A percentile compares a stretch with the other conserved stretches of the same genome.
These are phyloP conservation scores for Exserohilum turcica DNA, from an alignment of 2,329 filamentous ascomycete genomes.

Conservation along the genomic window DNA sequence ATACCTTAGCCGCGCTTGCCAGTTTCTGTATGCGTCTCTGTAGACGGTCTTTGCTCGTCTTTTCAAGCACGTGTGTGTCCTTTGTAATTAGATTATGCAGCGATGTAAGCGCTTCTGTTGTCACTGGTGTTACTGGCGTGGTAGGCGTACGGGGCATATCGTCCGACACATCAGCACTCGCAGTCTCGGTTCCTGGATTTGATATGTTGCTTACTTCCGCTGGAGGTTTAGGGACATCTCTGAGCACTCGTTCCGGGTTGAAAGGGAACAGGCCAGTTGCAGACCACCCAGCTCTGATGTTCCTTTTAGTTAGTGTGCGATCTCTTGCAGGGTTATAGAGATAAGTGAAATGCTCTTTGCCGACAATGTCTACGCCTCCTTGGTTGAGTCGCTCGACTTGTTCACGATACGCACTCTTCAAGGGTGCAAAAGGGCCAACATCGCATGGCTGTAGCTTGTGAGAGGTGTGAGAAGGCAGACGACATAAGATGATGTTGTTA, in stretches of 20 bases:
- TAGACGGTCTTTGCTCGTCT: neutral
- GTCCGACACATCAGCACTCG: neutral
- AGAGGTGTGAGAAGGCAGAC: too few relatives aligned
- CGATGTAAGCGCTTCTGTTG: conserved; percentile 19
- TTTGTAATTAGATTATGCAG: conserved; percentile 22
- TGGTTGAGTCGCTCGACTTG: neutral
- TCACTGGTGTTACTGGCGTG: conserved; percentile 13
- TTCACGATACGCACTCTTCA: too few relatives aligned
- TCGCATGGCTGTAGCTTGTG: too few relatives aligned
- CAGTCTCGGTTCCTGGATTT: too few relatives aligned
- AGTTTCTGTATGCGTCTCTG: neutral
- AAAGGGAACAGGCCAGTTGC: conserved; percentile 33
- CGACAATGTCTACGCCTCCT: neutral
- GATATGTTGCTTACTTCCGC: neutral
- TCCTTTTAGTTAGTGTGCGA: too few relatives aligned
- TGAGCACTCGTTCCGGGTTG: conserved; percentile 39
- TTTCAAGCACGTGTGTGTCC: conserved; percentile 19
- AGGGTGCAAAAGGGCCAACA: too few relatives aligned
- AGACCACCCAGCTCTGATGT: neutral
- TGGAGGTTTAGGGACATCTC: conserved; percentile 27
- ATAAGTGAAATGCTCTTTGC: neutral
- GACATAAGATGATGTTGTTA: too few relatives aligned
- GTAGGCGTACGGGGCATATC: conserved; percentile 29
- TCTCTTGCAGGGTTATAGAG: neutral
- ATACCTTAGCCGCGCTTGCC: neutral